phyloP scores from a whole-genome alignment of 768 basidiomycete species.

The Mycena galopus region DNA sequence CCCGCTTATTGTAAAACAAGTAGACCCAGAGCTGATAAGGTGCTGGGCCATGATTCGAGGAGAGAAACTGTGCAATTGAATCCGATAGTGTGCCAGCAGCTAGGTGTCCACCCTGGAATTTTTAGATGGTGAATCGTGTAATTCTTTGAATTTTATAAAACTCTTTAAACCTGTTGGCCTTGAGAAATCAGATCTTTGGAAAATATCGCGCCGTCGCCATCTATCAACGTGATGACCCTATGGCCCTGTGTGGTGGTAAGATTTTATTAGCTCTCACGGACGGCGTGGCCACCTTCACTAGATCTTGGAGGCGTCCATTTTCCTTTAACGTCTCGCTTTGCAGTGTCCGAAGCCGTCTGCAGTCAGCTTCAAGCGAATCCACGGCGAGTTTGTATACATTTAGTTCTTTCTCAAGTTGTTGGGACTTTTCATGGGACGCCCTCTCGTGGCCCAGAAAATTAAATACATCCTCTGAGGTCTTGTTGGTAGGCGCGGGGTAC shows the following conservation, averaged over 20 bases:
- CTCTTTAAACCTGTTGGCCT: too few species aligned
- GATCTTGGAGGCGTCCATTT: slow-evolving; percentile 54
- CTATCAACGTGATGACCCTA: slow-evolving; percentile 66
- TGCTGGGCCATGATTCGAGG: slow-evolving; percentile 48
- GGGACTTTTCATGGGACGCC: slow-evolving; percentile 46
- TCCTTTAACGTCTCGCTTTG: slow-evolving; percentile 55
- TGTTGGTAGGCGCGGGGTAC: not conserved
- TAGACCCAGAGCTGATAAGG: slow-evolving; percentile 72
- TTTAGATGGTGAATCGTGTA: too few species aligned
- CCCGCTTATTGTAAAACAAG: slow-evolving; percentile 74
- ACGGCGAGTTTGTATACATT: slow-evolving; percentile 59
- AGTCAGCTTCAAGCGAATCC: slow-evolving; percentile 52
- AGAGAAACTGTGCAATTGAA: slow-evolving; percentile 53
- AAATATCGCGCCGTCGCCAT: slow-evolving; percentile 78
- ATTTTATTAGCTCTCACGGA: not conserved
- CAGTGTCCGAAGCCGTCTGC: slow-evolving; percentile 47
- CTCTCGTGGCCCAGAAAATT: slow-evolving; percentile 51
- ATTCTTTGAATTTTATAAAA: too few species aligned
- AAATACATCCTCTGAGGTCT: slow-evolving; percentile 53
- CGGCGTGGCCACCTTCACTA: slow-evolving; percentile 50
- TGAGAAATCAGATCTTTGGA: slow-evolving; percentile 62
- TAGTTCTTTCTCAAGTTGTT: slow-evolving; percentile 56
- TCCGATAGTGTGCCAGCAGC: slow-evolving; percentile 66
- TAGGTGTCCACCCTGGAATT: slow-evolving; percentile 68
- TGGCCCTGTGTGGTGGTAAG: slow-evolving; percentile 50